phyloP scores from a whole-genome alignment of 1,284 basidiomycete genomes.

The Moesziomyces antarcticus region DNA sequence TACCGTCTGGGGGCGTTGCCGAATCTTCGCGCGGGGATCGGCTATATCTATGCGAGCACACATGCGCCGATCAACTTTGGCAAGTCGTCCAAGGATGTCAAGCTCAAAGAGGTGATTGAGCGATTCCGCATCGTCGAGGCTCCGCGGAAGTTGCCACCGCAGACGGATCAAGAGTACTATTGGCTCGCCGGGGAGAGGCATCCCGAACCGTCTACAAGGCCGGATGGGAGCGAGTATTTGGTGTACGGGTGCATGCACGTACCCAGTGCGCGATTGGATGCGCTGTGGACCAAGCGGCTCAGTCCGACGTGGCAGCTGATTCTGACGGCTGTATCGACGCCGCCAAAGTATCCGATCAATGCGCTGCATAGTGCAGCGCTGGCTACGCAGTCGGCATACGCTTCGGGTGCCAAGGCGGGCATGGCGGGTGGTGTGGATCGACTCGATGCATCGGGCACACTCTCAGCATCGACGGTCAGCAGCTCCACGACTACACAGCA shows the following conservation, averaged over 20 bases:
- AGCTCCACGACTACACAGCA: neutral
- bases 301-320: conserved; percentile 69
- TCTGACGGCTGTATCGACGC: conserved; percentile 62
- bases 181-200: conserved; percentile 24
- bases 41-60: conserved; percentile 82
- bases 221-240: conserved; percentile 73
- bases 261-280: conserved; percentile 86
- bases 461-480: conserved; percentile 3
- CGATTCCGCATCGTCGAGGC: conserved; percentile 81
- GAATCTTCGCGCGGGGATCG: conserved; percentile 88
- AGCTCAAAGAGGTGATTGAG: conserved; percentile 80
- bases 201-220: neutral
- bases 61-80: conserved; percentile 70
- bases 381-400: conserved; percentile 5
- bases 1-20: conserved; percentile 92
- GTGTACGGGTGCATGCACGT: conserved; percentile 92
- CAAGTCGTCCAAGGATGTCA: conserved; percentile 71
- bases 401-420: neutral
- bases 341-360: conserved; percentile 55
- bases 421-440: conserved; percentile 4
- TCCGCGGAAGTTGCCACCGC: conserved; percentile 78
- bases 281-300: conserved; percentile 84
- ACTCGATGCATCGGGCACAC: conserved; percentile 12
- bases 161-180: conserved; percentile 71
- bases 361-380: conserved; percentile 19